Conservation (phyloP, 139 green algal species). For the Deuterostichococcus epilithicus region DNA sequence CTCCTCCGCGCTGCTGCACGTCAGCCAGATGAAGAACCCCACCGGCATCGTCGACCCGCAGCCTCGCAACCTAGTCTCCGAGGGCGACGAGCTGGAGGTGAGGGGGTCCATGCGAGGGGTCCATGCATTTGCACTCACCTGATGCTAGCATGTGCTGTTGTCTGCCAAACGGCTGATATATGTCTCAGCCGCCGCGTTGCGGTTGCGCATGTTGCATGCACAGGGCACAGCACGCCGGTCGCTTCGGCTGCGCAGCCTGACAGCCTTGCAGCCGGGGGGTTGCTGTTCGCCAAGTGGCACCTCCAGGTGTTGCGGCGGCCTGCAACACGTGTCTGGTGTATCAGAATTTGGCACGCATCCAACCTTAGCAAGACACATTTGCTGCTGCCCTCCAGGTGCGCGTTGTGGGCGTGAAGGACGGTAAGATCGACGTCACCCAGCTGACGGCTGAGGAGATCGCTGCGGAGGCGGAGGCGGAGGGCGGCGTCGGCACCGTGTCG, state of each 20-base stretch:
- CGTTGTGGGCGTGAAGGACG: constrained; percentile 38
- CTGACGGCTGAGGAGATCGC: constrained; percentile 29
- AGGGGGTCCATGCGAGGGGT: not conserved
- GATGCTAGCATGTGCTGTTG: not conserved
- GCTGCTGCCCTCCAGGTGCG: constrained; percentile 11
- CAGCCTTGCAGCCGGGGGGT: too few species aligned
- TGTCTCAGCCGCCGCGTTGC: not conserved
- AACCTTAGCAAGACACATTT: not conserved
- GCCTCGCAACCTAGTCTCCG: constrained; percentile 18
- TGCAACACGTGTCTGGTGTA: not conserved
- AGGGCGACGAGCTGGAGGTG: constrained; percentile 53
- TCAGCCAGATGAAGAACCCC: constrained; percentile 47
- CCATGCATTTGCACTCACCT: not conserved
- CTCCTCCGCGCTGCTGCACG: constrained; percentile 65
- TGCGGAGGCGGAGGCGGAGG: constrained; percentile 13
- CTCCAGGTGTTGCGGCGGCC: not conserved
- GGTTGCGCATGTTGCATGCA: not conserved
- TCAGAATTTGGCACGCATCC: not conserved
- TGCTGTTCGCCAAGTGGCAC: not conserved
- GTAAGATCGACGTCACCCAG: constrained; percentile 48
- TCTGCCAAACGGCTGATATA: constrained; percentile 2
- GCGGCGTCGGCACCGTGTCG: not conserved
- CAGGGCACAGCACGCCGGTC: not conserved
- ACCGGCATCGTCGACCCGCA: constrained; percentile 24
- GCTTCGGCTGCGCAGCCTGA: too few species aligned